A percentile compares a stretch with the other conserved stretches of the same genome.
Conservation (phyloP, 2,329 filamentous ascomycete genomes). For the Emmonsiellopsis sp. region DNA sequence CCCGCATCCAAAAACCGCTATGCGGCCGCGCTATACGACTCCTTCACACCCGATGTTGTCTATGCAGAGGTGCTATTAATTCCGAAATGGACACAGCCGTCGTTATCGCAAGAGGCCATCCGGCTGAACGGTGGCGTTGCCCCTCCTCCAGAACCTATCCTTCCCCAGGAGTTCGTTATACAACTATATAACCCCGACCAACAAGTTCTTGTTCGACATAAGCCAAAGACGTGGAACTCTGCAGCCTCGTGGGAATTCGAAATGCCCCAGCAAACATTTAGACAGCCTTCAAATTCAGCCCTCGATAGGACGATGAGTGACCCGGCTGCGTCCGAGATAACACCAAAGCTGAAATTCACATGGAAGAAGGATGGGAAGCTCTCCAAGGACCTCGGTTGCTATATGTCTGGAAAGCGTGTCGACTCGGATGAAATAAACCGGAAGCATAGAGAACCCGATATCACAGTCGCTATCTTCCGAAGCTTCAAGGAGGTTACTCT, state of each 20-base stretch:
- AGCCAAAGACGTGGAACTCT: slow-evolving; percentile 69
- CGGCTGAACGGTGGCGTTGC: slow-evolving; percentile 57
- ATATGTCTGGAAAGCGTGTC: slow-evolving; percentile 68
- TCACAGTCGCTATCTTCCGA: slow-evolving; percentile 82
- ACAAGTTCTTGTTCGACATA: slow-evolving; percentile 56
- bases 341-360: slow-evolving; percentile 70
- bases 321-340: slow-evolving; percentile 43
- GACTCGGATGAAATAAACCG: slow-evolving; percentile 53
- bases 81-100: slow-evolving; percentile 78
- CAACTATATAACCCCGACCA: slow-evolving; percentile 94
- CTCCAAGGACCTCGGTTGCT: slow-evolving; percentile 81
- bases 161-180: slow-evolving; percentile 70
- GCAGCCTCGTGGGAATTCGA: slow-evolving; percentile 84
- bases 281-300: slow-evolving; percentile 64
- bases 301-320: slow-evolving; percentile 65
- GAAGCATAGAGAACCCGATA: slow-evolving; percentile 85
- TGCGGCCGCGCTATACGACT: slow-evolving; percentile 74
- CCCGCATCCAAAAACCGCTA: slow-evolving; percentile 71
- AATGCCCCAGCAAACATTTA: slow-evolving; percentile 77
- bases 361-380: slow-evolving; percentile 86
- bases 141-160: slow-evolving; percentile 58
- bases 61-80: slow-evolving; percentile 78
- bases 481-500: slow-evolving; percentile 69
- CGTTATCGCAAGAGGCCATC: slow-evolving; percentile 70
- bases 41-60: slow-evolving; percentile 67